Conservation (phyloP, 768 basidiomycete genomes). For the Tylopilus sp. region DNA sequence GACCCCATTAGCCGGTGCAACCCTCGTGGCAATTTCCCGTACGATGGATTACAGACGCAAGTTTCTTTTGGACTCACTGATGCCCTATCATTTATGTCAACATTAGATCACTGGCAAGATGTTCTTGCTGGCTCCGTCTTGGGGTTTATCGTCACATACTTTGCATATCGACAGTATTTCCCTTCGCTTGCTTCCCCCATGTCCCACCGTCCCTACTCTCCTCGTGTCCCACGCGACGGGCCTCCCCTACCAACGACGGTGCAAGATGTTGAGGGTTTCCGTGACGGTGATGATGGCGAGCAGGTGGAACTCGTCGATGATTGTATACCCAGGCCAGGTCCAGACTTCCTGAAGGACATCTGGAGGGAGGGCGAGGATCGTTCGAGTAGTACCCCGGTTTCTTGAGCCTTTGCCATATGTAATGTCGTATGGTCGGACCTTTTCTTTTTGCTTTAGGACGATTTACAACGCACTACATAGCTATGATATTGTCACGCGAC, state of each 20-base stretch:
- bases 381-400: constrained; percentile 18
- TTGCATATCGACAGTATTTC: constrained; percentile 82
- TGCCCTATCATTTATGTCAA: not conserved
- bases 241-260: constrained; percentile 40
- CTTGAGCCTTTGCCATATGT: constrained; percentile 6
- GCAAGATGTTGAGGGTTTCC: constrained; percentile 11
- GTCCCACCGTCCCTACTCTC: constrained; percentile 69
- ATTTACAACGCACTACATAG: too few relatives aligned
- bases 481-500: too few relatives aligned
- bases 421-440: not conserved
- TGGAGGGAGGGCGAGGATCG: constrained; percentile 34
- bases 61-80: constrained; percentile 5
- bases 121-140: constrained; percentile 76
- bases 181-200: constrained; percentile 61
- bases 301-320: constrained; percentile 26
- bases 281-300: constrained; percentile 20
- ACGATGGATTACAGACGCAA: constrained; percentile 90
- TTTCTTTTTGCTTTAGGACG: too few relatives aligned
- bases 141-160: constrained; percentile 68
- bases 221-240: constrained; percentile 52
- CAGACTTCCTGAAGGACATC: constrained; percentile 3
- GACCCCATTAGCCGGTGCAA: constrained; percentile 72
- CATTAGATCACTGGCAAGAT: constrained; percentile 87
- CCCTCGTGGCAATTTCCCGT: constrained; percentile 77
- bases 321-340: constrained; percentile 9